Evolutionary conservation across 495 filamentous ascomycete species (phyloP).

Genomic region (Penicillium crystallinum): DNA sequence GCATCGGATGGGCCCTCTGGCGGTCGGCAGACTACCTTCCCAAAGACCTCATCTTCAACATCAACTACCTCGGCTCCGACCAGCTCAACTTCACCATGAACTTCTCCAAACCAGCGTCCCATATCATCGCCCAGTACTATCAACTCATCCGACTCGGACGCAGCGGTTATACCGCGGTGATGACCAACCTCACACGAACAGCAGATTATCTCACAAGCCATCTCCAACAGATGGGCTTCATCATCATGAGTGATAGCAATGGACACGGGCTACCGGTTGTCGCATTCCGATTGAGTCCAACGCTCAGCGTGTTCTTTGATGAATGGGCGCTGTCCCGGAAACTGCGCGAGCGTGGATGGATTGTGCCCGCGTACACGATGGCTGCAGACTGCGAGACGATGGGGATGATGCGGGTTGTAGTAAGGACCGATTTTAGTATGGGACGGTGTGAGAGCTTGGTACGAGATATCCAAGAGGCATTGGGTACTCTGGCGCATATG

Average conservation of each 20-base stretch:
- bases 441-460: constrained; percentile 67
- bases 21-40: constrained; percentile 72
- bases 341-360: constrained; percentile 75
- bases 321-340: constrained; percentile 76
- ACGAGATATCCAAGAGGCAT: constrained; percentile 61
- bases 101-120: constrained; percentile 84
- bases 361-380: constrained; percentile 91
- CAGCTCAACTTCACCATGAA: constrained; percentile 90
- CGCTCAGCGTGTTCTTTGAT: constrained; percentile 60
- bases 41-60: constrained; percentile 88
- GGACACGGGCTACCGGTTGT: constrained; percentile 81
- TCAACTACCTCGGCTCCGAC: constrained; percentile 89
- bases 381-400: constrained; percentile 68
- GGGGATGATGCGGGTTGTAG: constrained; percentile 81
- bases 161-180: constrained; percentile 77
- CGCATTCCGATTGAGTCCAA: constrained; percentile 64
- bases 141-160: constrained; percentile 86
- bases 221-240: constrained; percentile 66
- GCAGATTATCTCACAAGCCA: constrained; percentile 69
- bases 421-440: constrained; percentile 80
- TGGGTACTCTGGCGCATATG: constrained; percentile 64
- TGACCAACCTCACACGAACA: constrained; percentile 75
- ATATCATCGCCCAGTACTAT: constrained; percentile 92
- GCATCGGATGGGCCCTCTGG: constrained; percentile 89
- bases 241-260: constrained; percentile 70